Evolutionary conservation across 495 filamentous ascomycete species (phyloP).

Genomic region (Neurospora sp.): DNA sequence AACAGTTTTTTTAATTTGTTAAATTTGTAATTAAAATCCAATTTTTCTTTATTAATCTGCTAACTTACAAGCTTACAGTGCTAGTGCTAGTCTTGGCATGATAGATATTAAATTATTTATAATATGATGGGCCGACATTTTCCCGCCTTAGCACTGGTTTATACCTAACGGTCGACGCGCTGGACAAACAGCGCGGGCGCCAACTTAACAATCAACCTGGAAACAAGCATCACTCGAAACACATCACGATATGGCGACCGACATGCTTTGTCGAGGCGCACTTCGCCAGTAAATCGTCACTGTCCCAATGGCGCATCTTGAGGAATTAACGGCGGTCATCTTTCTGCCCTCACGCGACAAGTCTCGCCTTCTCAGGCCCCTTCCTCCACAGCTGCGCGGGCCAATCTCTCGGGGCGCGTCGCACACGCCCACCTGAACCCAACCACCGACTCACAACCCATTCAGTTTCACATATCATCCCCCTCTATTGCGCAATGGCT

Average conservation of each 20-base stretch:
- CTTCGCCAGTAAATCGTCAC: neutral
- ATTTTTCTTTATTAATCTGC: too few species aligned
- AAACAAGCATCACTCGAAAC: neutral
- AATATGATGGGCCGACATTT: neutral
- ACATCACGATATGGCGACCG: neutral
- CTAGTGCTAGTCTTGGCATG: neutral
- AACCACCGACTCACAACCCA: neutral
- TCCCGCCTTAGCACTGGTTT: neutral
- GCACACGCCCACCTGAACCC: neutral
- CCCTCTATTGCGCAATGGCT: constrained; percentile 3
- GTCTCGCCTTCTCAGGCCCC: neutral
- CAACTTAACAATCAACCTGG: neutral
- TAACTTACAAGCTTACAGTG: neutral
- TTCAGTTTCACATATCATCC: neutral
- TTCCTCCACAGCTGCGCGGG: neutral
- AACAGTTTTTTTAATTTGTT: neutral
- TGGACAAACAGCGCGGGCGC: neutral
- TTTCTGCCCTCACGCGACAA: neutral
- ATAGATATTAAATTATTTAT: neutral
- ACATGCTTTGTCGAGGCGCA: neutral
- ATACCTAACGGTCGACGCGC: neutral
- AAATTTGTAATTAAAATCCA: too few species aligned
- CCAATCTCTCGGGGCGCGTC: neutral
- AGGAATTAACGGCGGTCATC: neutral
- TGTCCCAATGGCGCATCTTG: neutral